Evolutionary conservation across 148 eudicot species (phyloP), one percentile per base, ranked within the genome.

Genomic region (Suaeda aralocaspica): DNA sequence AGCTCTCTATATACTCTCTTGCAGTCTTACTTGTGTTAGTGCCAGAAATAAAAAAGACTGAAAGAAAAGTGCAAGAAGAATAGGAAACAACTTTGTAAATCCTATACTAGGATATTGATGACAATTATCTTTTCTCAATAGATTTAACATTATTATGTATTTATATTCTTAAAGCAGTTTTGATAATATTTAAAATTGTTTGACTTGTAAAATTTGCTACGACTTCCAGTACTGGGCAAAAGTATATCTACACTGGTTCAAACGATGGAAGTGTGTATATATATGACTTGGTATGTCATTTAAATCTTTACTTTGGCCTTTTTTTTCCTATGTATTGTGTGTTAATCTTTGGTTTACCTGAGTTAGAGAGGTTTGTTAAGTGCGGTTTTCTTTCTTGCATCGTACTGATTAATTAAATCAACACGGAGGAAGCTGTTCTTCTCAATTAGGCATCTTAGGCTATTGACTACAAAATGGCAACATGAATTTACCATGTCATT

Each of bases 171-270:
- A 44, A 4, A 9, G 3, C 36, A 15, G 36, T 13, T 49, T 7
- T 66, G 14, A 30, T 29, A 30, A 19, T 19, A 14, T 55, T 21
- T 2, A 26, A 49, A 67, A 9, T 10, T 2, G 0, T 4, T 51
- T 68, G 61, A 53, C 34, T 29, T 51, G 36, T 28, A 14, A 45
- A 13, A 7, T 51, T 14, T 28, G 31, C 48, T 36, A 15, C 29
- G 21, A 18, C 28, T 53, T 81, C 82, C 89, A 89, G 96, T 79
- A 83, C 91, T 41, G 96, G 92, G 29, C 92, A 89, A 66, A 89
- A 81, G 82, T 89, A 87, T 80, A 87, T 89, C 69, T 89, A 89
- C 80, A 87, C 88, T 0, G 96, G 92, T 70, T 89, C 96, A 22
- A 74, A 75, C 28, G 92, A 89, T 82, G 77, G 73, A n/a, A 74